Base-by-base conservation (phyloP, 768 basidiomycete genomes). In the Suillus occidentalis region DNA sequence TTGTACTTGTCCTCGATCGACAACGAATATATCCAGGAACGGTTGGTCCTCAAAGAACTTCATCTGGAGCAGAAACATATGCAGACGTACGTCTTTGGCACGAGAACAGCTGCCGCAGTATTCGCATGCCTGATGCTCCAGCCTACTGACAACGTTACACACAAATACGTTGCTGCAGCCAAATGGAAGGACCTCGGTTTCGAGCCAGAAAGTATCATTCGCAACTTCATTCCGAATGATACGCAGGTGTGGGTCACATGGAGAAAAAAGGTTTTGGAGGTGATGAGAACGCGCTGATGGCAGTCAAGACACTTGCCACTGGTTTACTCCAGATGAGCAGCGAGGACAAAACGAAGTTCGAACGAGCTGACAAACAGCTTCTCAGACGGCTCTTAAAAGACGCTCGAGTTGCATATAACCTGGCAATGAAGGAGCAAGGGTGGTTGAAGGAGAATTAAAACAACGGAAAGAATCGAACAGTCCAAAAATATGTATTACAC, bases 1-100 rank as follows among this genome's bases (percentile, higher is more conserved):
- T 52, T 74, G 0, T 75, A 64, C 31, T 68, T 79, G 59, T 68
- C 63, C 6, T 73, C 73, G 0, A 64, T 80, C 70, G 76, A 82
- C 18, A 69, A 61, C 49, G 64, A 72, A 22, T 39, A 28, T 6
- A 37, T 66, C 8, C 73, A 76, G 13, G 49, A 59, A 36, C 60
- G 62, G 4, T 64, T 75, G 10, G 71, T 75, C 50, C 28, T 31
- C 1, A 5, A 52, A 5, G 28, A 13, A 57, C 28, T 25, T 20
- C 10, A 31, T 37, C 16, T 62, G 25, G 9, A 55, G 12, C n/a
- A 57, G 16, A 1, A 18, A 16, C 28, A 52, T 52, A 52, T 52
- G 28, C 50, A 1, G 31, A 63, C 45, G 36, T 66, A 63, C 57
- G 40, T 4, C 22, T 34, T 66, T n/a, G 62, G 62, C 18, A 63